These are phyloP conservation scores for Pseudogymnoascus sp. DNA, from an alignment of 2,329 filamentous ascomycete genomes.

Conservation along the genomic window DNA sequence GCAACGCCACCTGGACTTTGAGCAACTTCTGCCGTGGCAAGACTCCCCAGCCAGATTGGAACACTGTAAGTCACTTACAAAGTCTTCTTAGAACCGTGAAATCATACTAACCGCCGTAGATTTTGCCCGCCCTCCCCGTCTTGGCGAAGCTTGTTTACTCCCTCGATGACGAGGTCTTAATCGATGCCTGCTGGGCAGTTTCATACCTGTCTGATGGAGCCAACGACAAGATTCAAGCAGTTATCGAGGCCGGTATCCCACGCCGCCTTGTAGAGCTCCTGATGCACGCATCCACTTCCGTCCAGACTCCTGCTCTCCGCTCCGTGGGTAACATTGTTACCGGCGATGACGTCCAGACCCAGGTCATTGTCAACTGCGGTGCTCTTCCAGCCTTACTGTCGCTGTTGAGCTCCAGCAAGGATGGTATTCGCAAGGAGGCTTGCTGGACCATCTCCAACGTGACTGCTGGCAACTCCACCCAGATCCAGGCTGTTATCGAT, in stretches of 20 bases:
- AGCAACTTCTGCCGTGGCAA: slow-evolving; percentile 99
- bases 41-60: slow-evolving; percentile 97
- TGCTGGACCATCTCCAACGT: slow-evolving; percentile 99
- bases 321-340: slow-evolving; percentile 99
- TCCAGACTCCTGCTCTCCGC: slow-evolving; percentile 92
- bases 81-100: slow-evolving; percentile 17
- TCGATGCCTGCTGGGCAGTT: slow-evolving; percentile 99
- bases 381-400: slow-evolving; percentile 87
- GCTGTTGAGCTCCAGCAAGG: slow-evolving; percentile 92
- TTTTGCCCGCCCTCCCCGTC: slow-evolving; percentile 87
- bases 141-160: slow-evolving; percentile 97
- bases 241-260: slow-evolving; percentile 96
- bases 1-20: slow-evolving; percentile 97
- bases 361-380: slow-evolving; percentile 98
- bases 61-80: slow-evolving; percentile 62
- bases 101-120: slow-evolving; percentile 48
- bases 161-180: slow-evolving; percentile 94
- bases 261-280: slow-evolving; percentile 92
- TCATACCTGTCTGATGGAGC: slow-evolving; percentile 96
- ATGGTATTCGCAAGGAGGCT: slow-evolving; percentile 97
- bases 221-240: slow-evolving; percentile 98
- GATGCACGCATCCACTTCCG: slow-evolving; percentile 96
- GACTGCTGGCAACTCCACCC: slow-evolving; percentile 93
- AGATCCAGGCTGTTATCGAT: slow-evolving; percentile 95
- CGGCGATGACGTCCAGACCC: slow-evolving; percentile 95